Evolutionary conservation across 1,284 basidiomycete genomes (phyloP), one percentile per base, ranked within the genome.

Genomic region (Ceratorhiza oryzae-sativae): DNA sequence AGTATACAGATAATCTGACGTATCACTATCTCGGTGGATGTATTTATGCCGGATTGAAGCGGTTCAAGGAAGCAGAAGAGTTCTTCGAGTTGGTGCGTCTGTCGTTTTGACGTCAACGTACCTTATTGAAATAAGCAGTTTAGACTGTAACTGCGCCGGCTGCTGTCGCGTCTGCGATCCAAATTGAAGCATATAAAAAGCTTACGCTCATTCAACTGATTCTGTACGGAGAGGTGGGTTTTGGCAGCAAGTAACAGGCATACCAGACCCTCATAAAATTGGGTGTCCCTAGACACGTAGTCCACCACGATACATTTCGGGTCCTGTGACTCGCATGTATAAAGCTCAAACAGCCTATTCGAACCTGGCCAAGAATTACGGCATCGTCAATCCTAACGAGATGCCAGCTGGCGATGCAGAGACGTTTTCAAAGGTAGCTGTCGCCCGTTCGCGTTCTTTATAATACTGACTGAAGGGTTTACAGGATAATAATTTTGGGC

Each of bases 121-220:
- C 9, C 36, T 27, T 9, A n/a, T 63, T 48, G 4, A 48, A 3
- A 32, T 1, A 13, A 51, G 23, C 2, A 41, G 23, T 56, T 20
- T 48, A 61, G 53, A 56, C 68, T 48, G 75, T 72, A 41, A 71
- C 81, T 78, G 78, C 39, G 88, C 94, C 94, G 0, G 88, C 88
- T 0, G 82, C 85, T 0, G 83, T 83, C 0, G 86, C 88, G 0
- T 85, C 87, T 0, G 87, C 89, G 2, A 83, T 95, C 5, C 94
- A 96, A 78, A 79, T 94, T 76, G 93, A 95, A 76, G 93, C 93
- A 0, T 83, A 90, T 77, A 95, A 95, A 83, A 94, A 94, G 80
- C 81, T 93, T 46, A 80, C 86, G 8, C 82, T 95, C 4, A 85
- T 93, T 6, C 92, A 94, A 77, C 80, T 95, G 30, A 89, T 95